Evolutionary conservation across 768 basidiomycete genomes (phyloP), one percentile per base, ranked within the genome.

Genomic region (Mycena albidolilacea): DNA sequence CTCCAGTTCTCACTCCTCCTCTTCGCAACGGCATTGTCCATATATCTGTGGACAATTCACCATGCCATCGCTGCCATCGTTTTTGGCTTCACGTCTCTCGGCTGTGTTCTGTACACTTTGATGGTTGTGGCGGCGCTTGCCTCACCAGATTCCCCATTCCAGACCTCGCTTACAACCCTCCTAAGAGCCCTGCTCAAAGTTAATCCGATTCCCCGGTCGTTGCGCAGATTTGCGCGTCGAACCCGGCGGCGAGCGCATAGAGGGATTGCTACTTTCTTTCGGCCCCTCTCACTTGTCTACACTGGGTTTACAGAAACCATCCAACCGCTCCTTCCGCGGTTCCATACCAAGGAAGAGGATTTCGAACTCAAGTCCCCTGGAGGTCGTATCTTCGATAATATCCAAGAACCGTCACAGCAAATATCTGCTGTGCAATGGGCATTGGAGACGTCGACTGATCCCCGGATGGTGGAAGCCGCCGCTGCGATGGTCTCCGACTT

Each of bases 41-140:
- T 46, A 4, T 59, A 67, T 23, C 57, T 59, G 4, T 55, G 66
- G 66, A 67, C 57, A 35, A 38, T 67, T 23, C 54, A 67, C 30
- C 52, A 35, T 38, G 35, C 19, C 5, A 30, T 67, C 23, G 54
- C 65, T 5, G 43, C 19, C 10, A 21, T 67, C 17, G 65, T 57
- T 12, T 7, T 43, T 7, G 44, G 8, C 21, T 15, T 39, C 23
- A 67, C 65, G 7, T 39, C 37, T 3, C 23, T 58, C 7, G 55
- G 55, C 19, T 44, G 58, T 23, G 35, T 37, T 10, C 8, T 48
- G 7, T 67, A 67, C 55, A 67, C 17, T 10, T 6, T 46, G 23
- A 43, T 67, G 54, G 2, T 58, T 14, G 7, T 67, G 5, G 58
- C 65, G 4, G 65, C 65, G 14, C 12, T 57, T 14, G 7, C 43